Percentiles rank a stretch among this genome's conserved stretches.
Evolutionary conservation across 768 basidiomycete species (phyloP).

Genomic region (Hygrocybe punicea): DNA sequence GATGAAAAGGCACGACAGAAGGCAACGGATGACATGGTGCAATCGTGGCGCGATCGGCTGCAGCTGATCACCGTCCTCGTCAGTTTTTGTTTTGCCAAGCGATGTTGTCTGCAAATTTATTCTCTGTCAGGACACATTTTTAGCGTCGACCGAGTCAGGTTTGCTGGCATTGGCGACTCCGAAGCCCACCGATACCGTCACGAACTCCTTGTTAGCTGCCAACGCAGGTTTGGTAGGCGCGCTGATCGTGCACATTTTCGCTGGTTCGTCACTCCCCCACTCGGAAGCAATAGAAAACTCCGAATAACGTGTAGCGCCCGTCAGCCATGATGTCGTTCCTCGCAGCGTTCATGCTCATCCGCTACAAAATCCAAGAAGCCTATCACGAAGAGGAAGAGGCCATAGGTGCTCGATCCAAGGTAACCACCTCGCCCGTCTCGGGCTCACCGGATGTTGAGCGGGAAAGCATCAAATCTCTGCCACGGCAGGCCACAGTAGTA

Average conservation of each 20-base stretch:
- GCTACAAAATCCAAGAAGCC: slow-evolving; percentile 54
- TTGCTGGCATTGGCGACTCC: too few species aligned
- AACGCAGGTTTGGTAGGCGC: slow-evolving; percentile 50
- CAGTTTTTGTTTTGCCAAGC: too few species aligned
- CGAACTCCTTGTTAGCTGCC: slow-evolving; percentile 8
- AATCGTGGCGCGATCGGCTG: slow-evolving; percentile 60
- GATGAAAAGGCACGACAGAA: slow-evolving; percentile 46
- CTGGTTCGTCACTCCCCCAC: slow-evolving; percentile 44
- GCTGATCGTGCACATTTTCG: slow-evolving; percentile 50
- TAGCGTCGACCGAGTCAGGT: too few species aligned
- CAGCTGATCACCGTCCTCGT: slow-evolving; percentile 61
- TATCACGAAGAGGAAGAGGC: slow-evolving; percentile 38
- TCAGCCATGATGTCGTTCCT: slow-evolving; percentile 44
- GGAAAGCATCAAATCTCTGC: slow-evolving; percentile 5
- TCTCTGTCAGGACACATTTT: too few species aligned
- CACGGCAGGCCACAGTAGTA: slow-evolving; percentile 25
- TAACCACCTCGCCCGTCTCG: background rate
- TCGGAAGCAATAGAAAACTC: too few species aligned
- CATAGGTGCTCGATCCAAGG: too few species aligned
- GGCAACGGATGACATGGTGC: slow-evolving; percentile 49
- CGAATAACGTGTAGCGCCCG: background rate
- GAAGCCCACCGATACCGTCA: too few species aligned
- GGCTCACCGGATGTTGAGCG: slow-evolving; percentile 18
- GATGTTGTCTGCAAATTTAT: slow-evolving; percentile 5
- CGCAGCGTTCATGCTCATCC: slow-evolving; percentile 53